phyloP scores from a whole-genome alignment of 78 protist species.

The Parvularia atlantis region DNA sequence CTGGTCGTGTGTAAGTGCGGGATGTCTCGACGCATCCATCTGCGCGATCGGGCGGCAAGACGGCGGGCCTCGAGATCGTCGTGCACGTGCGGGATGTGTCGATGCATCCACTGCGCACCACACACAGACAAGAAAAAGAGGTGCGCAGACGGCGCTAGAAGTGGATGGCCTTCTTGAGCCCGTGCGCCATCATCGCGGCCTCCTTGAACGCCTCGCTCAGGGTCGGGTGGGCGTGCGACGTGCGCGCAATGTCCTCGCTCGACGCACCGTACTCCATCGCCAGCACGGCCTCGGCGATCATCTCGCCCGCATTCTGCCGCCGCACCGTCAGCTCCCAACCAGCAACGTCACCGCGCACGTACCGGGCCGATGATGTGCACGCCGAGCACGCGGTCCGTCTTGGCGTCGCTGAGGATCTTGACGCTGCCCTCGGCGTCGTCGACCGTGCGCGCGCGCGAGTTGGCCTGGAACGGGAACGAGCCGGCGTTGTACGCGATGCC shows the following conservation, averaged over 20 bases:
- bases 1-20: too few relatives aligned
- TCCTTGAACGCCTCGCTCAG: conserved; percentile 95
- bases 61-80: too few relatives aligned
- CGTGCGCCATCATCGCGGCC: conserved; percentile 64
- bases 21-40: too few relatives aligned
- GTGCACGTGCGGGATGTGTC: too few relatives aligned
- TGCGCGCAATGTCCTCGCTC: conserved; percentile 85
- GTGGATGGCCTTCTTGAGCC: too few relatives aligned
- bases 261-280: conserved; percentile 92
- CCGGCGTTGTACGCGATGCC: conserved; percentile 75
- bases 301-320: conserved; percentile 70
- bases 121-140: too few relatives aligned
- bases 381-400: conserved; percentile 84
- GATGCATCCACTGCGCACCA: too few relatives aligned
- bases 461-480: conserved; percentile 92
- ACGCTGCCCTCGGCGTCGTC: conserved; percentile 85
- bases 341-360: too few relatives aligned
- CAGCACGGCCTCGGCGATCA: conserved; percentile 83
- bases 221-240: conserved; percentile 98
- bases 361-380: conserved; percentile 82
- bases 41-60: too few relatives aligned
- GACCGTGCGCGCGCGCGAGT: conserved; percentile 89
- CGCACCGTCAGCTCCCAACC: too few relatives aligned
- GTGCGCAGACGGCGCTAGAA: too few relatives aligned
- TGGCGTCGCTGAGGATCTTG: conserved; percentile 71